Evolutionary conservation across 345 rosid species (phyloP).

Genomic region (Hirschfeldia incana): DNA sequence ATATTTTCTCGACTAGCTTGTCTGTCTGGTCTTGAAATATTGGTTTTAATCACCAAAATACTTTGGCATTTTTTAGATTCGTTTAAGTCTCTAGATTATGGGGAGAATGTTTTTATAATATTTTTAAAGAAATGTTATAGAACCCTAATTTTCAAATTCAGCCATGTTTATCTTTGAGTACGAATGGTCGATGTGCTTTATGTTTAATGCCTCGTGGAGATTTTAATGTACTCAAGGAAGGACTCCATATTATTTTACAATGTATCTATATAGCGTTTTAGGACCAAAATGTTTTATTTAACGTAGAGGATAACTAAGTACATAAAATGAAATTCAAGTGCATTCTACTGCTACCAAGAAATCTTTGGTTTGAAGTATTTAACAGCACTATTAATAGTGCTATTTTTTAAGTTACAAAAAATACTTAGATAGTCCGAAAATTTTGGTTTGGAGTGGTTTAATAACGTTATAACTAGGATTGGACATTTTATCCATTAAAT

Average conservation of each 20-base stretch:
- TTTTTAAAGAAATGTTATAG: too few species aligned
- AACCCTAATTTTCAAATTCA: too few species aligned
- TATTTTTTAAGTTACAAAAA: too few species aligned
- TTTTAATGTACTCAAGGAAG: background rate
- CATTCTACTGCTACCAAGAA: background rate
- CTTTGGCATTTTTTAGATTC: too few species aligned
- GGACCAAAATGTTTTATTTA: background rate
- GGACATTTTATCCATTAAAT: too few species aligned
- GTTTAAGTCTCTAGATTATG: too few species aligned
- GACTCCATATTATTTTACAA: background rate
- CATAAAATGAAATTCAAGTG: too few species aligned
- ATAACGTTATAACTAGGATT: too few species aligned
- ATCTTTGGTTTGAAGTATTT: background rate
- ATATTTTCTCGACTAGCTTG: constrained; percentile 10
- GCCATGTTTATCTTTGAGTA: background rate
- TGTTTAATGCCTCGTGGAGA: background rate
- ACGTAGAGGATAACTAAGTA: background rate
- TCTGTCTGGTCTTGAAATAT: background rate
- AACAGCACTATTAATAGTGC: too few species aligned
- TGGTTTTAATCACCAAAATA: too few species aligned
- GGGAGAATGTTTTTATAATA: too few species aligned
- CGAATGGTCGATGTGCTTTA: background rate
- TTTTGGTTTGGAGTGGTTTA: background rate
- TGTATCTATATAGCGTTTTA: background rate
- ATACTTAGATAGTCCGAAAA: too few species aligned